These are phyloP conservation scores for Beauveria brongniartii DNA, from an alignment of 2,329 filamentous ascomycete genomes.

Conservation along the genomic window DNA sequence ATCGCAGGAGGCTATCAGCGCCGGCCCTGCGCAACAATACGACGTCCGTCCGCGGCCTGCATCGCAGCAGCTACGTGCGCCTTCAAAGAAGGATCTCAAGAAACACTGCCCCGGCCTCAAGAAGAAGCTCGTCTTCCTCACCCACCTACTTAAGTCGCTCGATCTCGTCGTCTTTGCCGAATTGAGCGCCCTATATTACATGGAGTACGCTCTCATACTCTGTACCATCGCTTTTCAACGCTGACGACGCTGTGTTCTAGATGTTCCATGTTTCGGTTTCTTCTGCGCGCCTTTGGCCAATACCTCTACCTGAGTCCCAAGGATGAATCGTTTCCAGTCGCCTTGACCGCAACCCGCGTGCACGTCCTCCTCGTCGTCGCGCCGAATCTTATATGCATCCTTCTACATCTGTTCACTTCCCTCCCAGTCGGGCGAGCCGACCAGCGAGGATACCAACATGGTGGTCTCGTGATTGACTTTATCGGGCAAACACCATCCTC, in stretches of 20 bases:
- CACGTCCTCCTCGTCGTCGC: slow-evolving; percentile 51
- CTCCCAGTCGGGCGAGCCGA: slow-evolving; percentile 51
- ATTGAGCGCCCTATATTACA: slow-evolving; percentile 59
- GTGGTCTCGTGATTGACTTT: slow-evolving; percentile 59
- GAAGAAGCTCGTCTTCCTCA: slow-evolving; percentile 54
- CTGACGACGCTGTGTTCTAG: slow-evolving; percentile 27
- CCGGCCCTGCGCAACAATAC: background rate
- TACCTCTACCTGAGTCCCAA: slow-evolving; percentile 58
- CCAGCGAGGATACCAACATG: slow-evolving; percentile 57
- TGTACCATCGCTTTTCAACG: background rate
- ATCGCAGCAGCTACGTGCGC: slow-evolving; percentile 22
- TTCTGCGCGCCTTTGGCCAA: slow-evolving; percentile 51
- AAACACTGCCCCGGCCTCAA: slow-evolving; percentile 34
- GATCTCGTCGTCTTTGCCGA: slow-evolving; percentile 58
- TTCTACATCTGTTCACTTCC: slow-evolving; percentile 49
- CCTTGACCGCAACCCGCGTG: slow-evolving; percentile 46
- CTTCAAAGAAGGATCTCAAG: slow-evolving; percentile 29
- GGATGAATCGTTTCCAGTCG: slow-evolving; percentile 45
- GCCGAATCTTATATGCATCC: slow-evolving; percentile 52
- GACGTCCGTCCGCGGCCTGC: background rate
- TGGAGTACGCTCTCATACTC: slow-evolving; percentile 46
- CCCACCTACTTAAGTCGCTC: slow-evolving; percentile 50
- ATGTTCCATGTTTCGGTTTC: slow-evolving; percentile 56
- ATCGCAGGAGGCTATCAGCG: background rate
- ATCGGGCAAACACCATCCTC: slow-evolving; percentile 57